Percentiles rank a stretch among this genome's conserved stretches.
Evolutionary conservation across 805 yeast species (phyloP).

Genomic region (Phaffomyces thermotolerans): DNA sequence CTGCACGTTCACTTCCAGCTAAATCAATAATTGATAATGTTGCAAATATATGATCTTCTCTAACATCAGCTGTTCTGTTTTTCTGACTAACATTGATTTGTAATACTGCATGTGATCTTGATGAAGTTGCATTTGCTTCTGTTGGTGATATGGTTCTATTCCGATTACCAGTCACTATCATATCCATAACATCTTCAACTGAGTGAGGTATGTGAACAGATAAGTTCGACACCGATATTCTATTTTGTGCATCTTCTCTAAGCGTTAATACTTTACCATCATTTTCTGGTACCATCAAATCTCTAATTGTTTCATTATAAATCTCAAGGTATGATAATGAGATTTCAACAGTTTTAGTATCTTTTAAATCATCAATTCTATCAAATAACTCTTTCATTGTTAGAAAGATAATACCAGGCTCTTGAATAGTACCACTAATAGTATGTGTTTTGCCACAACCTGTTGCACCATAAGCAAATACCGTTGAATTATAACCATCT

Average conservation of each 20-base stretch:
- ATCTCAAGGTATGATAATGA: conserved; percentile 76
- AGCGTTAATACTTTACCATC: conserved; percentile 44
- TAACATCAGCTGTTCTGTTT: conserved; percentile 52
- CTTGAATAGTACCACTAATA: conserved; percentile 62
- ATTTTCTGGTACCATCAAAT: conserved; percentile 56
- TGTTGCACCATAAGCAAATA: conserved; percentile 95
- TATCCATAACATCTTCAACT: conserved; percentile 71
- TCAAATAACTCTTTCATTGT: conserved; percentile 72
- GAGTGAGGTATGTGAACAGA: conserved; percentile 52
- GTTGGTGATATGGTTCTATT: conserved; percentile 84
- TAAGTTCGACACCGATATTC: conserved; percentile 66
- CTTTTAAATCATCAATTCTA: conserved; percentile 48
- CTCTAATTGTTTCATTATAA: conserved; percentile 84
- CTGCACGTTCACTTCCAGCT: conserved; percentile 94
- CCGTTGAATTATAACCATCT: conserved; percentile 85
- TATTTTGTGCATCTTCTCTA: conserved; percentile 62
- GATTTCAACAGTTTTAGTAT: conserved; percentile 51
- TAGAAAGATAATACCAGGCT: conserved; percentile 74
- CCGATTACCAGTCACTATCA: conserved; percentile 62
- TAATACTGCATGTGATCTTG: conserved; percentile 89
- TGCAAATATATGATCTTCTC: conserved; percentile 65
- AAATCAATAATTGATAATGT: conserved; percentile 83
- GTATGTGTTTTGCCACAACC: conserved; percentile 98
- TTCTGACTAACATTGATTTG: conserved; percentile 67
- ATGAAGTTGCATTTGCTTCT: conserved; percentile 83